Conservation (phyloP, 2,329 filamentous ascomycete genomes). For the Trichoderma gracile region DNA sequence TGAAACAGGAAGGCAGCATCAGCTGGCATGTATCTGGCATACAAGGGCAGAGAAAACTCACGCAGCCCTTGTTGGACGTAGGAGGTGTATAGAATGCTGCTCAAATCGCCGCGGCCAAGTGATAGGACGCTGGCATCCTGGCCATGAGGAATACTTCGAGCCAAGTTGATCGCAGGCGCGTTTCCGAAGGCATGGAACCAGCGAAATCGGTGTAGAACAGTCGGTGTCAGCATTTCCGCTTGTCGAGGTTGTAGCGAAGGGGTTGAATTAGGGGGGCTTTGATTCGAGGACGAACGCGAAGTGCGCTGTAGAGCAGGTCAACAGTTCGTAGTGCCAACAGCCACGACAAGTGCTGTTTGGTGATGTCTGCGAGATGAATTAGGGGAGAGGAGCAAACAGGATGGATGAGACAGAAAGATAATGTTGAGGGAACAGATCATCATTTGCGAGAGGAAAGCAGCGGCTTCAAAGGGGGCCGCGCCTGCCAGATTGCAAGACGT, state of each 20-base stretch:
- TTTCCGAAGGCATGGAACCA: slow-evolving; percentile 55
- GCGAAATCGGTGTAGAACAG: slow-evolving; percentile 35
- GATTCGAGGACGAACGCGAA: not conserved
- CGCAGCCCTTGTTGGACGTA: slow-evolving; percentile 45
- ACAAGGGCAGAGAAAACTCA: slow-evolving; percentile 30
- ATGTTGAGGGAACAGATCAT: not conserved
- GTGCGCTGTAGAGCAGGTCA: no score
- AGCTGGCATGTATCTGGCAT: not conserved
- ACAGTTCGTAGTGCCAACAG: not conserved
- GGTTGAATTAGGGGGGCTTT: not conserved
- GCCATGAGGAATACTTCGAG: slow-evolving; percentile 50
- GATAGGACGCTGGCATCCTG: slow-evolving; percentile 53
- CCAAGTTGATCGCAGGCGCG: slow-evolving; percentile 54
- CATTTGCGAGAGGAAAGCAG: not conserved
- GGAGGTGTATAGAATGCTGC: slow-evolving; percentile 57
- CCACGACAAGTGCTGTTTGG: not conserved
- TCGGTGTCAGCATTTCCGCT: slow-evolving; percentile 42
- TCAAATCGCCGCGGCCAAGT: slow-evolving; percentile 58
- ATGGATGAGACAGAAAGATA: not conserved
- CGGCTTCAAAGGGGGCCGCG: not conserved
- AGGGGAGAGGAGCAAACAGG: not conserved
- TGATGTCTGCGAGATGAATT: no score
- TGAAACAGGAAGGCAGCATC: slow-evolving; percentile 27
- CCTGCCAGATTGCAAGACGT: not conserved
- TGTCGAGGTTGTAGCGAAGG: not conserved